phyloP scores from a whole-genome alignment of 1,284 basidiomycete species.

The Lignosus rhinocerotis region DNA sequence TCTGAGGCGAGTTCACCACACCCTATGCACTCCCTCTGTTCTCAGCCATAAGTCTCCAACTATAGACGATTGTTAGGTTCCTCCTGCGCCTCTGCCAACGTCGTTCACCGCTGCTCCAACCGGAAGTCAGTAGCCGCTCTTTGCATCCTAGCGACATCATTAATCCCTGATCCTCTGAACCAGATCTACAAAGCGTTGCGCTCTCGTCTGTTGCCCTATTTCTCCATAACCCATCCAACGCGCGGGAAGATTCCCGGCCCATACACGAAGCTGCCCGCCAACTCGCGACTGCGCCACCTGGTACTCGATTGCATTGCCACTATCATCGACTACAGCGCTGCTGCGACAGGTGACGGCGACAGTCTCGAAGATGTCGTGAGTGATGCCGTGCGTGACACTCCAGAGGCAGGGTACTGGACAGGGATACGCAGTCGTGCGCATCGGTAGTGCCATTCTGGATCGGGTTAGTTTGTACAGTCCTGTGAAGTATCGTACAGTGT shows the following conservation, averaged over 20 bases:
- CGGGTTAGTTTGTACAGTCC: not conserved
- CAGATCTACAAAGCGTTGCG: constrained; percentile 49
- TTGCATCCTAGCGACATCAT: not conserved
- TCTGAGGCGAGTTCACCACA: constrained; percentile 51
- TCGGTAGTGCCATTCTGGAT: not conserved
- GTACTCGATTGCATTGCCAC: constrained; percentile 48
- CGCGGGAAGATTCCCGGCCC: constrained; percentile 75
- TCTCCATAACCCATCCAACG: constrained; percentile 68
- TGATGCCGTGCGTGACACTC: constrained; percentile 40
- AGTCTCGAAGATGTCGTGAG: constrained; percentile 40
- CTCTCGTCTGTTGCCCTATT: constrained; percentile 74
- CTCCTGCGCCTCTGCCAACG: constrained; percentile 66
- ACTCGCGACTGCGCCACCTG: constrained; percentile 39
- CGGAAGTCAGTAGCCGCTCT: constrained; percentile 39
- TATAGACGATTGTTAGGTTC: constrained; percentile 58
- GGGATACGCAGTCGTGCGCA: constrained; percentile 4
- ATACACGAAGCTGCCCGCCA: constrained; percentile 59
- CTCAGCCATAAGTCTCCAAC: not conserved
- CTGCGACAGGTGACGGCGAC: constrained; percentile 14
- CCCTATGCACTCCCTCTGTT: not conserved
- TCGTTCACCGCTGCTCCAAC: constrained; percentile 43
- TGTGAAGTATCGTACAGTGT: not conserved
- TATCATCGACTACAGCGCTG: constrained; percentile 24
- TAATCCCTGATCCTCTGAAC: constrained; percentile 9
- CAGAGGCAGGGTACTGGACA: constrained; percentile 46